Conservation (phyloP, 106 monocot genomes). For the Allium sativum region DNA sequence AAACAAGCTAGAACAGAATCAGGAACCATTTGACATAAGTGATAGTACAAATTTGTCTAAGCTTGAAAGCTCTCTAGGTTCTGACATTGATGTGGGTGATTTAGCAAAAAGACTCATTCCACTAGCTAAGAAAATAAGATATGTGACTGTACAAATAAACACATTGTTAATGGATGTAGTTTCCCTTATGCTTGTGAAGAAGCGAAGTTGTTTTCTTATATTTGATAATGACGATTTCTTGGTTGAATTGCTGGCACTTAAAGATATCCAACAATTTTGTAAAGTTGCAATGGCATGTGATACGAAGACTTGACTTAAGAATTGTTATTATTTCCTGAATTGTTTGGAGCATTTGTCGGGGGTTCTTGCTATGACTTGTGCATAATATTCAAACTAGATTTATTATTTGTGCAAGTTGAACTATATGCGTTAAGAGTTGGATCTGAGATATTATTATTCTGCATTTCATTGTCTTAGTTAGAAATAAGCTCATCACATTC, state of each 20-base stretch:
- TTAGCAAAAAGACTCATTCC: conserved; percentile 42
- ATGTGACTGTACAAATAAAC: conserved; percentile 34
- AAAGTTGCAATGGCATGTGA: conserved; percentile 11
- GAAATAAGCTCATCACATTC: too few relatives aligned
- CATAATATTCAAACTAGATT: too few relatives aligned
- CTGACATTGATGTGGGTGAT: conserved; percentile 6
- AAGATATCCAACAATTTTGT: conserved; percentile 41
- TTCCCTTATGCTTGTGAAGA: conserved; percentile 48
- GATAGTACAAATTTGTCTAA: conserved; percentile 29
- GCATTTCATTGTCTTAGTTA: too few relatives aligned
- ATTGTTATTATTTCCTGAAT: too few relatives aligned
- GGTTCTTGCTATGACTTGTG: too few relatives aligned
- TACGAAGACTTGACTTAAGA: conserved; percentile 20
- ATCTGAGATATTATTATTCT: too few relatives aligned
- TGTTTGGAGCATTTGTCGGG: too few relatives aligned
- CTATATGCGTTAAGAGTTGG: too few relatives aligned
- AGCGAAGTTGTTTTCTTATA: conserved; percentile 47
- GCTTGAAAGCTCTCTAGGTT: conserved; percentile 72
- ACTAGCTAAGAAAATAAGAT: conserved; percentile 73
- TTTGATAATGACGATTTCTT: conserved; percentile 27
- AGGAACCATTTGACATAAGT: conserved; percentile 10
- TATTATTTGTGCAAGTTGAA: too few relatives aligned
- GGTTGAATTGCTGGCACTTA: conserved; percentile 43
- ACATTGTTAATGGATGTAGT: conserved; percentile 39
- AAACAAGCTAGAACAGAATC: not conserved